Percentiles rank a stretch among this genome's conserved stretches.
Evolutionary conservation across 106 monocot genomes (phyloP).

Genomic region (Platanthera zijinensis): DNA sequence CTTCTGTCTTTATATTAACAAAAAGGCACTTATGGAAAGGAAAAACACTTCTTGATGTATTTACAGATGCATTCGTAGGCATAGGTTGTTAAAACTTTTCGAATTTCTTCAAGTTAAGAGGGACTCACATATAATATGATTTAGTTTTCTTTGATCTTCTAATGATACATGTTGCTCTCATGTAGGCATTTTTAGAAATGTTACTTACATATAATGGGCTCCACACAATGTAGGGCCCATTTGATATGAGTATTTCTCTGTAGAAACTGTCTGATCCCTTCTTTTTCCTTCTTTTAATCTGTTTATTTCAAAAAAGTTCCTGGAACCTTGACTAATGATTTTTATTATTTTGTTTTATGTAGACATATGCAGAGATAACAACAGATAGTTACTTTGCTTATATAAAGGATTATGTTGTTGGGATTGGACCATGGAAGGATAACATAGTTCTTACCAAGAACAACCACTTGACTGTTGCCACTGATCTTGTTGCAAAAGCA

Average conservation of each 20-base stretch:
- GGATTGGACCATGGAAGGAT: conserved; percentile 81
- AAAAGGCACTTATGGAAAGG: background rate
- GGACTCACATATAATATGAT: background rate
- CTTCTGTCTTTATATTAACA: background rate
- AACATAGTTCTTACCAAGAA: conserved; percentile 46
- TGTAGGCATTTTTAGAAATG: background rate
- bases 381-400: conserved; percentile 48
- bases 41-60: background rate
- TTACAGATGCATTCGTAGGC: background rate
- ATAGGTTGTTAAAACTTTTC: background rate
- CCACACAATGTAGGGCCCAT: too few species aligned
- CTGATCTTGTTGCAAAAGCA: conserved; percentile 82
- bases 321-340: background rate
- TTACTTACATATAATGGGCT: background rate
- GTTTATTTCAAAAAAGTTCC: background rate
- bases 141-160: background rate
- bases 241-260: too few species aligned
- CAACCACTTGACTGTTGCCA: conserved; percentile 44
- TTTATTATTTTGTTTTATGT: conserved; percentile 13
- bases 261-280: background rate
- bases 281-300: background rate
- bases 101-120: background rate
- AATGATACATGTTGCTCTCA: background rate
- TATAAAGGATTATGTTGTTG: conserved; percentile 61
- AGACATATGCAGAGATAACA: conserved; percentile 71